Conservation (phyloP, 139 green algal species). For the Tetradesmus lagerheimii region DNA sequence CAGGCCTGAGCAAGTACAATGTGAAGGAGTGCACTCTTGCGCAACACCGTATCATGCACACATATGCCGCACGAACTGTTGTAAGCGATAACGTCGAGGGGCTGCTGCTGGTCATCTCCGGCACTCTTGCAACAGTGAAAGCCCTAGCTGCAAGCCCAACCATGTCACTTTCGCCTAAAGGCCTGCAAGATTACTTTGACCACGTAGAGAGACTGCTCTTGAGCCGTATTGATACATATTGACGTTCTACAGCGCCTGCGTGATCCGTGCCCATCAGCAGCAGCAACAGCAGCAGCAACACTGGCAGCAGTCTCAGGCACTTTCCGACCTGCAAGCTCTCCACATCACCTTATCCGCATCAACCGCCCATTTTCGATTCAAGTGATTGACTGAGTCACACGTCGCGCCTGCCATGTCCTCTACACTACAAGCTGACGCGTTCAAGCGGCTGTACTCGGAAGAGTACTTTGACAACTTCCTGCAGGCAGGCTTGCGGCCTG, state of each 20-base stretch:
- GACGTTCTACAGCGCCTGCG: too few relatives aligned
- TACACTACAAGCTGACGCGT: slow-evolving; percentile 68
- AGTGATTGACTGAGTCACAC: too few relatives aligned
- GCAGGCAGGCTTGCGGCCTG: slow-evolving; percentile 68
- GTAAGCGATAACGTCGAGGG: too few relatives aligned
- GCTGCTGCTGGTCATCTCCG: too few relatives aligned
- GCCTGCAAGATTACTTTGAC: too few relatives aligned
- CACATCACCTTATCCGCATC: too few relatives aligned
- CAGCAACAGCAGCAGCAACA: slow-evolving; percentile 4
- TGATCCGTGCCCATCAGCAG: background rate
- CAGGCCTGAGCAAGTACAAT: too few relatives aligned
- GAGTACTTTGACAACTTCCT: slow-evolving; percentile 79
- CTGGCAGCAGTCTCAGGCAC: background rate
- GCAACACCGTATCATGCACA: too few relatives aligned
- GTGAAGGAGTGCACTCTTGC: background rate
- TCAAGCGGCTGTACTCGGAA: slow-evolving; percentile 81
- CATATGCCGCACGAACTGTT: too few relatives aligned
- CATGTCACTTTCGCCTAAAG: background rate
- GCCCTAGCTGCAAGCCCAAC: background rate
- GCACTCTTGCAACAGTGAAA: background rate
- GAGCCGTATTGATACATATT: too few relatives aligned
- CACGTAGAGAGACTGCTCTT: too few relatives aligned
- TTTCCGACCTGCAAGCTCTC: background rate
- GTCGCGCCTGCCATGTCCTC: slow-evolving; percentile 13
- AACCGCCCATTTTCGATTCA: too few relatives aligned